Conservation (phyloP, 257 asterid species). For the Solanum sitiens region DNA sequence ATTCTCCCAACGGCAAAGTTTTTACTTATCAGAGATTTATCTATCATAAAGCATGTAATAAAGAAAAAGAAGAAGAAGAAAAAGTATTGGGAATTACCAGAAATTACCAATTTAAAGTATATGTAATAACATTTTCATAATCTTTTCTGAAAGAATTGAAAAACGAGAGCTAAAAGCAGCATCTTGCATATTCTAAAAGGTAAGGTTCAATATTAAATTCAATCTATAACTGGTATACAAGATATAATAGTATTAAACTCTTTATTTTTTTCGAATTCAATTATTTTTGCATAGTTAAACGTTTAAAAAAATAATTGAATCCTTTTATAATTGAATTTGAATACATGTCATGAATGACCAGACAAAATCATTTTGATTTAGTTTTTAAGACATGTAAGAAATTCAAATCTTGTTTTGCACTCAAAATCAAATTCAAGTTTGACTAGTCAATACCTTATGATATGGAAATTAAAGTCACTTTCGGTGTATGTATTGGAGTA, state of each 20-base stretch:
- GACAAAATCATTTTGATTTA: not conserved
- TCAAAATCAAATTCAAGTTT: not conserved
- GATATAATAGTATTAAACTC: not conserved
- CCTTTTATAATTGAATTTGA: not conserved
- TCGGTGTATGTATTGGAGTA: not conserved
- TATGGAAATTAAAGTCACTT: not conserved
- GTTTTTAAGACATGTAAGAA: not conserved
- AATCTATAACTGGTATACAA: not conserved
- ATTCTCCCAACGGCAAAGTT: not conserved
- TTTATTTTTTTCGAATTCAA: not conserved
- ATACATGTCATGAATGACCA: not conserved
- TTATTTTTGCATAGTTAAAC: not conserved
- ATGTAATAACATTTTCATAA: not conserved
- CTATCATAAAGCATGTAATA: not conserved
- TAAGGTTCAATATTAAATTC: not conserved
- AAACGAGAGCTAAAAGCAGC: not conserved
- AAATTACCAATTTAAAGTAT: not conserved
- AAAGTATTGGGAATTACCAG: not conserved
- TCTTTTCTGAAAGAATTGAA: not conserved
- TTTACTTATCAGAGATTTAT: not conserved
- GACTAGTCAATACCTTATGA: not conserved
- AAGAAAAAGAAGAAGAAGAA: not conserved
- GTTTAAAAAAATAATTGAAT: not conserved
- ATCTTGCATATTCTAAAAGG: not conserved
- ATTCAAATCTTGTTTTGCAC: not conserved